phyloP scores from a whole-genome alignment of 129 eudicot species.

The Gnaphalium uliginosum region DNA sequence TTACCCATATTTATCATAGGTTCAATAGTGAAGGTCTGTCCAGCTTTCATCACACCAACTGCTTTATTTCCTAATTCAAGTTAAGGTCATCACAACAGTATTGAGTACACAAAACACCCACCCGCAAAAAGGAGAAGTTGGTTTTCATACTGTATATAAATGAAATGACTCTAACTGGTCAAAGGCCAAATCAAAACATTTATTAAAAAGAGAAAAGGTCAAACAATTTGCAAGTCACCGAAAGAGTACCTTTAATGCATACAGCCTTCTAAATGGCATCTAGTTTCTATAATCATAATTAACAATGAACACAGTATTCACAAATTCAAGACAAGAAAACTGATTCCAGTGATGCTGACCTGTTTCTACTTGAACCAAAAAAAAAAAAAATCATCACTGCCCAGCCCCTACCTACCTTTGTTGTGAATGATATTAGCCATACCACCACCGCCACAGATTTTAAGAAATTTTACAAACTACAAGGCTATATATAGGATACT shows the following conservation, averaged over 20 bases:
- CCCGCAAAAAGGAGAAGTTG: not conserved
- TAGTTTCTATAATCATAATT: too few relatives aligned
- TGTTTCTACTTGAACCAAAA: too few relatives aligned
- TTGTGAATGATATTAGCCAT: not conserved
- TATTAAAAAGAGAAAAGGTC: too few relatives aligned
- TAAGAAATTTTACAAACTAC: not conserved
- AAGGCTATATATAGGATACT: slow-evolving; percentile 65
- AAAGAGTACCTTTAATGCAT: too few relatives aligned
- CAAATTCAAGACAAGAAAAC: too few relatives aligned
- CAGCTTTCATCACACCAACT: slow-evolving; percentile 98
- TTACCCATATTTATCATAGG: slow-evolving; percentile 93
- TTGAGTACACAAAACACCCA: not conserved
- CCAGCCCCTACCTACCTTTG: not conserved
- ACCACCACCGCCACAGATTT: slow-evolving; percentile 11
- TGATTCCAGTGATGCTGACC: too few relatives aligned
- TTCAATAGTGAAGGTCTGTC: slow-evolving; percentile 94
- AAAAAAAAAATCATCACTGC: too few relatives aligned
- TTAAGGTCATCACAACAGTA: slow-evolving; percentile 50
- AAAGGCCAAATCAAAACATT: too few relatives aligned
- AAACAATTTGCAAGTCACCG: too few relatives aligned
- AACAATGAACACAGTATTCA: too few relatives aligned
- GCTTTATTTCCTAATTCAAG: slow-evolving; percentile 80
- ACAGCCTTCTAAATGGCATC: too few relatives aligned
- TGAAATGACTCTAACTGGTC: too few relatives aligned
- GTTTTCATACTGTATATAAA: not conserved